These are phyloP conservation scores for Canna indica DNA, from an alignment of 176 grass and related monocot genomes.

Conservation along the genomic window DNA sequence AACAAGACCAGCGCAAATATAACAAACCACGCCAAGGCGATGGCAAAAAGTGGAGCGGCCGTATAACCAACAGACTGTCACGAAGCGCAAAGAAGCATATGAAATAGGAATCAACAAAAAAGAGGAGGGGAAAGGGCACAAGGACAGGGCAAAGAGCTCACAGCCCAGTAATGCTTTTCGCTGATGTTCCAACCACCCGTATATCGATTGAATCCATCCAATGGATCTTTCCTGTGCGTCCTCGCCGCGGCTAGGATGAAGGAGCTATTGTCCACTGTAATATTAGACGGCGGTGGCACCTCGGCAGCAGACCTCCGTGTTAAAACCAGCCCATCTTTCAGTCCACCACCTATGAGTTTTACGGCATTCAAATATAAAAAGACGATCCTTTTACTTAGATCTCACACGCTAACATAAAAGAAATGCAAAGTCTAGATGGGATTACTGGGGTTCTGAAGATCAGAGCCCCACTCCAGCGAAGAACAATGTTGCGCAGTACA, in stretches of 20 bases:
- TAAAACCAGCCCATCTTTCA: slow-evolving; percentile 10
- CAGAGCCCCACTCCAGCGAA: too few relatives aligned
- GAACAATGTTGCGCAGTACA: too few relatives aligned
- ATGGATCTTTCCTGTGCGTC: slow-evolving; percentile 62
- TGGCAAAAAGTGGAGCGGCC: slow-evolving; percentile 40
- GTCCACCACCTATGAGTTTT: not conserved
- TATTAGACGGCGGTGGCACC: slow-evolving; percentile 4
- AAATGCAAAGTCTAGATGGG: not conserved
- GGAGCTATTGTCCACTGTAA: slow-evolving; percentile 24
- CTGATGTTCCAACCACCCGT: slow-evolving; percentile 93
- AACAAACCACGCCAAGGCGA: slow-evolving; percentile 50
- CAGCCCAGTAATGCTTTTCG: slow-evolving; percentile 71
- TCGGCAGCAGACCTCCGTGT: slow-evolving; percentile 43
- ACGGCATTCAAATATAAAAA: not conserved
- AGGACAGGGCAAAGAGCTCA: slow-evolving; percentile 17
- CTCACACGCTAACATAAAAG: not conserved
- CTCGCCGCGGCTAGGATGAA: slow-evolving; percentile 50
- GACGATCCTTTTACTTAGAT: not conserved
- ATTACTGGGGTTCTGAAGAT: not conserved
- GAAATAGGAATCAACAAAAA: not conserved
- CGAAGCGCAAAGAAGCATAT: not conserved
- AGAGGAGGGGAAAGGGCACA: not conserved
- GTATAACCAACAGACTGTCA: slow-evolving; percentile 70
- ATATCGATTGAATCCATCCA: slow-evolving; percentile 47
- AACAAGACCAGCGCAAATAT: slow-evolving; percentile 44